Conservation (phyloP, 139 green algal genomes). For the Chlamydomonas sp. region DNA sequence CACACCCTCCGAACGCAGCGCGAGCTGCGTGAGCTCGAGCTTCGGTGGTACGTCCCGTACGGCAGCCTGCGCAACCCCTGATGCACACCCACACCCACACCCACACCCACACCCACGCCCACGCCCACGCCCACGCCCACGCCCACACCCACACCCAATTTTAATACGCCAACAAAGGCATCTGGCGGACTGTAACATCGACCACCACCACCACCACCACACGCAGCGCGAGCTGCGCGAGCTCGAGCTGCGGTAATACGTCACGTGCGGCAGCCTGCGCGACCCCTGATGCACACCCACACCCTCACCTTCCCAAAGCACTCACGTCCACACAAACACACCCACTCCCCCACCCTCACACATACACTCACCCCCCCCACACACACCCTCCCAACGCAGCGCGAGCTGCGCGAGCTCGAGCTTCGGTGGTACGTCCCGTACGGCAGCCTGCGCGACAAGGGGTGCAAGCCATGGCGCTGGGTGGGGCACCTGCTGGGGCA, state of each 20-base stretch:
- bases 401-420: slow-evolving; percentile 46
- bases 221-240: slow-evolving; percentile 27
- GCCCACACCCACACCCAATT: too few relatives aligned
- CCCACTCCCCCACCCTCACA: too few relatives aligned
- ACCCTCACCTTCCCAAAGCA: too few relatives aligned
- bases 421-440: slow-evolving; percentile 41
- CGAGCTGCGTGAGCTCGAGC: slow-evolving; percentile 37
- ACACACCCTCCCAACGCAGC: slow-evolving; percentile 15
- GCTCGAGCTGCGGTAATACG: slow-evolving; percentile 39
- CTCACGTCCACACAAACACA: too few relatives aligned
- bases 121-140: too few relatives aligned
- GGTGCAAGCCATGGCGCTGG: slow-evolving; percentile 43
- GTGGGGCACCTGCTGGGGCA: slow-evolving; percentile 41
- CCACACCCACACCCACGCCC: too few relatives aligned
- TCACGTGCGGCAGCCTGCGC: slow-evolving; percentile 22
- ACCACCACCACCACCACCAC: too few relatives aligned
- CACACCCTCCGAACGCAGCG: slow-evolving; percentile 10
- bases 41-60: slow-evolving; percentile 38
- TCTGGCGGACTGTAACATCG: too few relatives aligned
- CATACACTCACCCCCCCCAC: too few relatives aligned
- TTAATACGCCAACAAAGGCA: too few relatives aligned
- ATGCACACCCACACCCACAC: slow-evolving; percentile 36
- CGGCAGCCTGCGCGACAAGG: slow-evolving; percentile 23
- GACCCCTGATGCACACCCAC: slow-evolving; percentile 35
- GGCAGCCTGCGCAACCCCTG: slow-evolving; percentile 21